Base-by-base conservation (phyloP, 148 eudicot genomes). In the Diospyros lotus region DNA sequence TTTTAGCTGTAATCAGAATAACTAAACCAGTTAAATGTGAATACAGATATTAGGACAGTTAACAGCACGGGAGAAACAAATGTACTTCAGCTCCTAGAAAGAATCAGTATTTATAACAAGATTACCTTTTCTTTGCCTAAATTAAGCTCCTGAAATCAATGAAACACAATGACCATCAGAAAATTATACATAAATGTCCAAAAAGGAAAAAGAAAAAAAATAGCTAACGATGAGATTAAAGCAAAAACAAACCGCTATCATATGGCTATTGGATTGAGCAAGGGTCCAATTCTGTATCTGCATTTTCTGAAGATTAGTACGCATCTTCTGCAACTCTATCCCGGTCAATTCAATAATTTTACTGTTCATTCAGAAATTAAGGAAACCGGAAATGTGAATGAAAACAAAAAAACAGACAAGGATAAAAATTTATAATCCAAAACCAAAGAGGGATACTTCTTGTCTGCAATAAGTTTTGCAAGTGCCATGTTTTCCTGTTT, bases 251-350 rank as follows among this genome's bases (percentile, higher is more conserved):
- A 90, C 95, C 78, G 90, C 92, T 73, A 79, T 71, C 85, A 88
- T 88, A 60, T 80, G 95, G 58, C 85, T 77, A 53, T 90, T 86
- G 58, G 84, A 74, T 78, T 88, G 95, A 79, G 92, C 92, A 79
- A 90, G 89, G 53, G 77, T 82, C 89, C 82, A 87, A 75, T 91
- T 91, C 73, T 91, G 92, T 83, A 84, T 68, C 83, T 80, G 90
- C 69, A 79, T 68, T 69, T 73, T 89, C 84, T 80, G 84, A 75
- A 89, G 76, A 79, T 43, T 76, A 14, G 56, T 28, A 38, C 80
- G 78, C 74, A 86, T 18, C 39, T 79, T 86, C 75, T 80, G 82
- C 76, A 89, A 80, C 86, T 88, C 87, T 44, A 73, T 14, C 72
- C 86, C 88, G 72, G 76, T 83, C 39, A 80, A 66, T 64, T 89